Evolutionary conservation across 2,329 filamentous ascomycete genomes (phyloP).

Genomic region (Volutella citrinella): DNA sequence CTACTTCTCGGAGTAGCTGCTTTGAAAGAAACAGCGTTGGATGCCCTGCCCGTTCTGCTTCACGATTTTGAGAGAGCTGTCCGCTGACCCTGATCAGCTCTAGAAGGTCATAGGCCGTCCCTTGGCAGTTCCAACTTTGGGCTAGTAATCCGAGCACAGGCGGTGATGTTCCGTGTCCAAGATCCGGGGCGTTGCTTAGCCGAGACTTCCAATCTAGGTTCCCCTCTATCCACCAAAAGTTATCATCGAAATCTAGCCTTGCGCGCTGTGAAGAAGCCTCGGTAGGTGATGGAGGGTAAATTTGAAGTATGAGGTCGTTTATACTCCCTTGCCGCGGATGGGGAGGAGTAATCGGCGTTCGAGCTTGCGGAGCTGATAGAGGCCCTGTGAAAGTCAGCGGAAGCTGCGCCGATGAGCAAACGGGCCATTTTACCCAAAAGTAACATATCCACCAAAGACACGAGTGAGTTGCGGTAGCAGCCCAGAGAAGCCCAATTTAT

Average conservation of each 20-base stretch:
- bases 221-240: conserved; percentile 55
- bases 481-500: conserved; percentile 49
- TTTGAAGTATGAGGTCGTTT: conserved; percentile 49
- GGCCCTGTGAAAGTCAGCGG: conserved; percentile 33
- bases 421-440: conserved; percentile 42
- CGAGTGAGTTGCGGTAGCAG: conserved; percentile 49
- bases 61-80: conserved; percentile 45
- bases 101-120: conserved; percentile 49
- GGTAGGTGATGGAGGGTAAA: conserved; percentile 41
- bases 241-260: conserved; percentile 52
- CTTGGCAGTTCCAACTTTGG: conserved; percentile 49
- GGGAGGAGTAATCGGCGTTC: conserved; percentile 50
- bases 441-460: conserved; percentile 46
- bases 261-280: conserved; percentile 40
- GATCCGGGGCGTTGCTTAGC: conserved; percentile 11
- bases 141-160: conserved; percentile 50
- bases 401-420: background rate
- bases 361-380: conserved; percentile 45
- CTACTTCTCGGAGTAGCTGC: conserved; percentile 50
- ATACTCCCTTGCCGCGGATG: conserved; percentile 46
- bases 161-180: conserved; percentile 38
- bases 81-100: conserved; percentile 51
- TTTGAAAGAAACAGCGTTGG: conserved; percentile 54
- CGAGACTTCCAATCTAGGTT: conserved; percentile 37
- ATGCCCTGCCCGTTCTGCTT: conserved; percentile 45